These are phyloP conservation scores for Tetracladium setigerum DNA, from an alignment of 495 filamentous ascomycete genomes.

Conservation along the genomic window DNA sequence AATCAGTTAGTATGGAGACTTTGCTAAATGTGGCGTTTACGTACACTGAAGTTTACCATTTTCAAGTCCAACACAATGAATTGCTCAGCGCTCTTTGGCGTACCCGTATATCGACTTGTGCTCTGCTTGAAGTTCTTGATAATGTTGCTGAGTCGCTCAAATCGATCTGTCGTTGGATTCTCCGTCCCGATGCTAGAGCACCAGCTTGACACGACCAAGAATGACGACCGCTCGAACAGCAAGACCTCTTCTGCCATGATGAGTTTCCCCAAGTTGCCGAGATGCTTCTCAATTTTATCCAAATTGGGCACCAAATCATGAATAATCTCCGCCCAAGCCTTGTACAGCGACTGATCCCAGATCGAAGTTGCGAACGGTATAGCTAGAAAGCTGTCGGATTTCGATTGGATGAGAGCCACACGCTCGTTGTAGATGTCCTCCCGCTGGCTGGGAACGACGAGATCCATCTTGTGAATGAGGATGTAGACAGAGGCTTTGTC, in stretches of 20 bases:
- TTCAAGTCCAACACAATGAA: conserved; percentile 47
- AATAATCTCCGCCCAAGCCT: conserved; percentile 95
- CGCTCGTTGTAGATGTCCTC: conserved; percentile 76
- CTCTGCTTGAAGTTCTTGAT: conserved; percentile 94
- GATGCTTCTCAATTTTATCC: conserved; percentile 75
- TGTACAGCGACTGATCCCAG: conserved; percentile 98
- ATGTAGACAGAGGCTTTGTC: conserved; percentile 55
- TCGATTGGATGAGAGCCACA: conserved; percentile 60
- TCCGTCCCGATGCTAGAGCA: conserved; percentile 60
- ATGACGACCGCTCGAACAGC: conserved; percentile 91
- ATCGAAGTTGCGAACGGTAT: conserved; percentile 86
- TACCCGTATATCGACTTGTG: conserved; percentile 41
- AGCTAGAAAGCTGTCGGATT: conserved; percentile 66
- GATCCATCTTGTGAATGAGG: conserved; percentile 96
- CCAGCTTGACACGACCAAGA: conserved; percentile 85
- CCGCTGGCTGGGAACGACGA: conserved; percentile 74
- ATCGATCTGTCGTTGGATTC: conserved; percentile 86
- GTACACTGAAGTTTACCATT: conserved; percentile 56
- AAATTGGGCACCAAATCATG: conserved; percentile 94
- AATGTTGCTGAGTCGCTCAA: conserved; percentile 91
- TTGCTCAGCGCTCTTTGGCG: conserved; percentile 48
- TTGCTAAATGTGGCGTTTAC: too few relatives aligned
- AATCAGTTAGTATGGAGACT: too few relatives aligned
- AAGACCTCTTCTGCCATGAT: conserved; percentile 92
- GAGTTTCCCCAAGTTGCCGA: conserved; percentile 66